Percentiles rank a stretch among this genome's conserved stretches.
Evolutionary conservation across 495 filamentous ascomycete species (phyloP).

Genomic region (Cudoniella acicularis): DNA sequence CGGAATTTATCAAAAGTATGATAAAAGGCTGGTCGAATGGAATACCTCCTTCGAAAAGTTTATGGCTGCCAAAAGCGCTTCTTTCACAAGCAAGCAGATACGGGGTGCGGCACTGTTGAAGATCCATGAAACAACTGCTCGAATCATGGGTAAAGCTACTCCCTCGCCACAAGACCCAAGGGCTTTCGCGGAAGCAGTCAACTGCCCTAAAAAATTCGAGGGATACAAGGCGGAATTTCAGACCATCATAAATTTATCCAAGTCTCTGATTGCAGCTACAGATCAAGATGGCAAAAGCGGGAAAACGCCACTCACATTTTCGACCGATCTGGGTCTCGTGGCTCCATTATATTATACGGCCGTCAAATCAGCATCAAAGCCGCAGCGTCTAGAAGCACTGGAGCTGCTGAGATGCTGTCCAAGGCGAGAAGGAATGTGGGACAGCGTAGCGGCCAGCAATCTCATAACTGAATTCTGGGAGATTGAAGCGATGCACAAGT

Average conservation of each 20-base stretch:
- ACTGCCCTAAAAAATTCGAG: constrained; percentile 1
- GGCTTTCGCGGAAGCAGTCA: constrained; percentile 5
- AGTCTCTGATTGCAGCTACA: constrained; percentile 14
- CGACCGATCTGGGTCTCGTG: constrained; percentile 34
- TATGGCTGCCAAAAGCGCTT: constrained; percentile 7
- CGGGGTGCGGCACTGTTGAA: constrained; percentile 22
- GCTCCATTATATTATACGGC: constrained; percentile 35
- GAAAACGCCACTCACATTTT: constrained; percentile 17
- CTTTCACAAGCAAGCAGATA: constrained; percentile 14
- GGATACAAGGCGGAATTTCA: constrained; percentile 7
- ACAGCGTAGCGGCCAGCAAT: constrained; percentile 15
- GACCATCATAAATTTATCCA: constrained; percentile 10
- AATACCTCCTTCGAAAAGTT: constrained; percentile 18
- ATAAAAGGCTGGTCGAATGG: constrained; percentile 4
- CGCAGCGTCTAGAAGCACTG: constrained; percentile 37
- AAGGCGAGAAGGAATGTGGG: constrained; percentile 48
- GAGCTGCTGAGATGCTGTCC: constrained; percentile 30
- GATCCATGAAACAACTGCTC: constrained; percentile 14
- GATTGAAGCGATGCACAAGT: constrained; percentile 10
- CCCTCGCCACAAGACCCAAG: background rate
- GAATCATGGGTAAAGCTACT: constrained; percentile 8
- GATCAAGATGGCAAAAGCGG: constrained; percentile 12
- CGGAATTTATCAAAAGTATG: background rate
- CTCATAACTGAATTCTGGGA: constrained; percentile 17
- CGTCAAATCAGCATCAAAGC: constrained; percentile 35